phyloP scores from a whole-genome alignment of 2,329 filamentous ascomycete species.

The Colletotrichum gloeosporioides region DNA sequence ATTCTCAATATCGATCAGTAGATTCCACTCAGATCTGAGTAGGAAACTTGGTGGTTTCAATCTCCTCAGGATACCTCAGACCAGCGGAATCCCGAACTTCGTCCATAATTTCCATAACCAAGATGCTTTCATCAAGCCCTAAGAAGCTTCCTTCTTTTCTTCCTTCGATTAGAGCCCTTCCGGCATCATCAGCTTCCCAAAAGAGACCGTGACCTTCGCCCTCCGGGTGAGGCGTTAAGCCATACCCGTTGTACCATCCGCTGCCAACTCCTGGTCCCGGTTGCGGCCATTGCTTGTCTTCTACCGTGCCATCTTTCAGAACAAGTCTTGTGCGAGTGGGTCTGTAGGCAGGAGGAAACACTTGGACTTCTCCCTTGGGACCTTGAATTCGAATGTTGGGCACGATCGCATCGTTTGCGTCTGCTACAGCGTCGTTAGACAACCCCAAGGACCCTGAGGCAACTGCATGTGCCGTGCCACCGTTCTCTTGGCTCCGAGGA shows the following conservation, averaged over 20 bases:
- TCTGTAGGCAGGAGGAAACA: slow-evolving; percentile 73
- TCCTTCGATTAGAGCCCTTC: slow-evolving; percentile 76
- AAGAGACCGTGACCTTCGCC: slow-evolving; percentile 81
- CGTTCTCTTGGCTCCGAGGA: slow-evolving; percentile 71
- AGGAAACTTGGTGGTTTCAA: background rate
- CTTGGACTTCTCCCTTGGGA: slow-evolving; percentile 80
- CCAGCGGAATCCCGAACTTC: background rate
- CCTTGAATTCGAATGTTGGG: slow-evolving; percentile 85
- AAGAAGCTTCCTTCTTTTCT: slow-evolving; percentile 75
- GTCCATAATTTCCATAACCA: slow-evolving; percentile 80
- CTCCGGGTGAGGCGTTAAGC: background rate
- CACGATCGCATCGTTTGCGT: slow-evolving; percentile 51
- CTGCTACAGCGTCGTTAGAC: slow-evolving; percentile 63
- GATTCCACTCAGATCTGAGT: background rate
- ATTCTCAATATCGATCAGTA: background rate
- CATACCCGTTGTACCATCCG: background rate
- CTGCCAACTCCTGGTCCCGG: background rate
- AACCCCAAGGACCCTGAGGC: slow-evolving; percentile 63
- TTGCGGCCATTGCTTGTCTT: slow-evolving; percentile 52
- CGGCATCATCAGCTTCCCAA: slow-evolving; percentile 85
- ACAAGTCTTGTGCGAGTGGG: slow-evolving; percentile 72
- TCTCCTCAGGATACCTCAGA: background rate
- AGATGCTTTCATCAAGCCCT: slow-evolving; percentile 77
- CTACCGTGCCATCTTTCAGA: slow-evolving; percentile 52
- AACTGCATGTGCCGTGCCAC: slow-evolving; percentile 62